Evolutionary conservation across 2,329 filamentous ascomycete species (phyloP).

Genomic region (Torrubiellomyces zombiae): DNA sequence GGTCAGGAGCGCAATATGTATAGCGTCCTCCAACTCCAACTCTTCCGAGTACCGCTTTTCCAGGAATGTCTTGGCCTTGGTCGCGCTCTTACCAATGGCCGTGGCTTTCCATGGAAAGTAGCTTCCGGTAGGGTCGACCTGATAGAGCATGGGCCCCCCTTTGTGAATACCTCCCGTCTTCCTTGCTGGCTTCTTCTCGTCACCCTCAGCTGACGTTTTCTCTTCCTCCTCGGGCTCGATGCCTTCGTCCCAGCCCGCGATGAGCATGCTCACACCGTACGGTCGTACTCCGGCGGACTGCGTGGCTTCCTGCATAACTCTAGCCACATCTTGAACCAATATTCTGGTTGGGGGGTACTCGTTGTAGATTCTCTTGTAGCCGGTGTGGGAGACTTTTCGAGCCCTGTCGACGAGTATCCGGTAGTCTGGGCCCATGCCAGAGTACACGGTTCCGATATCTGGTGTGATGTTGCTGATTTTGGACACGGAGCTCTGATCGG

Average conservation of each 20-base stretch:
- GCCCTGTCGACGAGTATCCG: constrained; percentile 94
- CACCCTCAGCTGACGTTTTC: constrained; percentile 35
- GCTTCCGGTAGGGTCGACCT: constrained; percentile 95
- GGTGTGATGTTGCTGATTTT: constrained; percentile 97
- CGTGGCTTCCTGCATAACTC: constrained; percentile 97
- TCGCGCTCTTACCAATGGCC: constrained; percentile 95
- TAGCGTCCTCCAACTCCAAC: constrained; percentile 90
- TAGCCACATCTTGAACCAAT: constrained; percentile 93
- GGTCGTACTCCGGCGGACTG: constrained; percentile 94
- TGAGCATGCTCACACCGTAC: constrained; percentile 87
- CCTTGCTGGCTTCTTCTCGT: constrained; percentile 59
- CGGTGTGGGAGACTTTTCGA: constrained; percentile 93
- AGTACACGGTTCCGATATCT: constrained; percentile 99
- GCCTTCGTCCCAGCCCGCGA: constrained; percentile 96
- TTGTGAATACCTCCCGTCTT: constrained; percentile 95
- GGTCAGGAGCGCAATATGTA: constrained; percentile 93
- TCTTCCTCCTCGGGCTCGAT: constrained; percentile 70
- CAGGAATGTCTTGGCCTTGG: constrained; percentile 95
- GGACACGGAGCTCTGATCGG: constrained; percentile 84
- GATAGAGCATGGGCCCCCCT: constrained; percentile 92
- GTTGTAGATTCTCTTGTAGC: constrained; percentile 99
- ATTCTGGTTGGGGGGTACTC: constrained; percentile 99
- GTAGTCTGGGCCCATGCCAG: constrained; percentile 97
- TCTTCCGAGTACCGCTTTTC: constrained; percentile 99
- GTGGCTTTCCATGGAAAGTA: constrained; percentile 99